Evolutionary conservation across 148 eudicot genomes (phyloP), one percentile per base, ranked within the genome.

Genomic region (Pouteria glomerata): DNA sequence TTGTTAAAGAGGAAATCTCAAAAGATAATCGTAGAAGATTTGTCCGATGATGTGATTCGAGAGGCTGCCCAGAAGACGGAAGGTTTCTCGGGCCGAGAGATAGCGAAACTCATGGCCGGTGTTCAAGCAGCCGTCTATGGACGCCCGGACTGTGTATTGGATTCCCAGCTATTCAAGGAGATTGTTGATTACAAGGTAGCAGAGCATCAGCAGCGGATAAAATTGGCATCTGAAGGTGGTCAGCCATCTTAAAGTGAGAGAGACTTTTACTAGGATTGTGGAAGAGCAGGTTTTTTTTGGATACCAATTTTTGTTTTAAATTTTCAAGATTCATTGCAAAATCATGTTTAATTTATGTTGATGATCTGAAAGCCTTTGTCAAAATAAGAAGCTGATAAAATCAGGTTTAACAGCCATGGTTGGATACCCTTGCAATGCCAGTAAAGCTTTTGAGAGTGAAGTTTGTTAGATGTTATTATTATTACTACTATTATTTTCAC

Each of bases 41-140:
- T 95, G 27, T 77, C 99, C 0, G 97, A 95, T 0, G 87, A 89
- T 26, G 86, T 85, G 52, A 72, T 95, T 57, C 73, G 85, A 70
- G 96, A 95, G 63, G 99, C 94, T 45, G 99, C 97, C 6, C 71
- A 64, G 73, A 95, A 82, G 80, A 95, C 86, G 0, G 87, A 91
- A 72, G 99, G 99, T 55, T 95, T 95, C 70, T 95, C 99, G 0
- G 99, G 99, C 14, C 88, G 99, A 71, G 99, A 95, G 84, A 91
- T 89, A 65, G 98, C 97, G 1, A 95, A 95, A 76, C 89, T 95
- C 61, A 74, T 95, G 84, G 98, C 98, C 31, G 80, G 98, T 70
- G 91, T 95, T 57, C 98, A 95, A 79, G 98, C 98, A 19, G 93
- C 98, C 12, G 97, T 95, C 0, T 91, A 91, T 74, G 98, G 97